Percentiles rank a stretch among this genome's conserved stretches.
These are phyloP conservation scores for Salvia rosmarinus DNA, from an alignment of 257 asterid species.

Conservation along the genomic window DNA sequence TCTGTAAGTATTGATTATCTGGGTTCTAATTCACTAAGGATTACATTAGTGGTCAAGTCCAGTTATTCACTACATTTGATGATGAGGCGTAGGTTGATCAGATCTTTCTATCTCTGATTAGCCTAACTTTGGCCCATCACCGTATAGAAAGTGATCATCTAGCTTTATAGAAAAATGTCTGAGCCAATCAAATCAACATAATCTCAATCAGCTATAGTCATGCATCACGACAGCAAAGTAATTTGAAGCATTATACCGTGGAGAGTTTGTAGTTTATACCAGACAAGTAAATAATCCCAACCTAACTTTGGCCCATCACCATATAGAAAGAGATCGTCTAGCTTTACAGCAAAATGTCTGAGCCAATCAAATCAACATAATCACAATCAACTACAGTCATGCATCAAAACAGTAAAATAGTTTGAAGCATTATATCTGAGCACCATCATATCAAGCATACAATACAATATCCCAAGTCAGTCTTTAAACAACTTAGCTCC, in stretches of 20 bases:
- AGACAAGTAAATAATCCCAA: not conserved
- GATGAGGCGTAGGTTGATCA: conserved; percentile 2
- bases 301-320: too few species aligned
- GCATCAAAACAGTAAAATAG: too few species aligned
- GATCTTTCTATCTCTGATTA: not conserved
- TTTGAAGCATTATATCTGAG: not conserved
- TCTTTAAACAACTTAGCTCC: not conserved
- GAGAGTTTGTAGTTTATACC: not conserved
- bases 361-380: too few species aligned
- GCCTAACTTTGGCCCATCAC: not conserved
- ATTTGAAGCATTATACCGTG: not conserved
- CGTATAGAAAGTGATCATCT: not conserved
- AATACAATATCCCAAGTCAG: too few species aligned
- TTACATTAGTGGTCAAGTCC: conserved; percentile 1
- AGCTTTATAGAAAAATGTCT: not conserved
- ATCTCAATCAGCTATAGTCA: not conserved
- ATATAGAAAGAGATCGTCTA: too few species aligned
- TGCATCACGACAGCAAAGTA: not conserved
- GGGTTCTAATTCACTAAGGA: conserved; percentile 7
- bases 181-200: not conserved
- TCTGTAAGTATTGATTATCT: not conserved
- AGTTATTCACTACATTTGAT: not conserved
- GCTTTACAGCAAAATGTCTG: too few species aligned
- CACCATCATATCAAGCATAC: not conserved
- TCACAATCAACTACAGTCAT: too few species aligned